Conservation (phyloP, 2,329 filamentous ascomycete genomes). For the Neospermospora avenae region DNA sequence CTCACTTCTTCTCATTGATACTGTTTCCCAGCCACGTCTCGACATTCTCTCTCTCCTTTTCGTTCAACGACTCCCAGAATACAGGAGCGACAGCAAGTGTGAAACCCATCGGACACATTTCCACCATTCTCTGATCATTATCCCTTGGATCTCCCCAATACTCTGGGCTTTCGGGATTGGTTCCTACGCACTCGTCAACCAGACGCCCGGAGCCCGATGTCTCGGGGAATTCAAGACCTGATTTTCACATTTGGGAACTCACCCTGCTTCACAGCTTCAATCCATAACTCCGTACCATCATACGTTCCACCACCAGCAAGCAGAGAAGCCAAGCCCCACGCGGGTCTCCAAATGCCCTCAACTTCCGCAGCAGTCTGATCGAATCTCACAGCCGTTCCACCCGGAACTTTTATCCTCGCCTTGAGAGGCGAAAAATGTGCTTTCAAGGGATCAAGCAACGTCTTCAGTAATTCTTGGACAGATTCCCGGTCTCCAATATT, state of each 20-base stretch:
- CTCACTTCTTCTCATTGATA: slow-evolving; percentile 72
- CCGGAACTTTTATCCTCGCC: slow-evolving; percentile 63
- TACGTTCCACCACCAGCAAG: slow-evolving; percentile 67
- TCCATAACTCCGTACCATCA: slow-evolving; percentile 60
- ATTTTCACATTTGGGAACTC: neutral
- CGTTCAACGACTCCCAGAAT: slow-evolving; percentile 53
- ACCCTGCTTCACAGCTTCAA: slow-evolving; percentile 58
- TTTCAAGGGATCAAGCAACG: slow-evolving; percentile 67
- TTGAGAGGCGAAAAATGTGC: slow-evolving; percentile 67
- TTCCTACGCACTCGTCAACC: slow-evolving; percentile 50
- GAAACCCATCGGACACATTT: slow-evolving; percentile 77
- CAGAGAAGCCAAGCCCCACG: slow-evolving; percentile 72
- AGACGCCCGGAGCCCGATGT: neutral
- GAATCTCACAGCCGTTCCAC: slow-evolving; percentile 71
- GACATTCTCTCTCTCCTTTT: slow-evolving; percentile 61
- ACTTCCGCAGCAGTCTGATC: slow-evolving; percentile 75
- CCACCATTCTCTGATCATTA: slow-evolving; percentile 80
- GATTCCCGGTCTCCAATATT: slow-evolving; percentile 49
- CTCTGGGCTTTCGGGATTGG: slow-evolving; percentile 65
- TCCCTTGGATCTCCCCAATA: slow-evolving; percentile 77
- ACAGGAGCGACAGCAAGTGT: slow-evolving; percentile 62
- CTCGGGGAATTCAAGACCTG: neutral
- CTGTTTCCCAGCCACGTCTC: slow-evolving; percentile 69
- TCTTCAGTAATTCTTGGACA: slow-evolving; percentile 58
- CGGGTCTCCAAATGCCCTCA: slow-evolving; percentile 55